Percentiles rank a stretch among this genome's conserved stretches.
phyloP scores from a whole-genome alignment of 129 eudicot species.

The Dittrichia graveolens region DNA sequence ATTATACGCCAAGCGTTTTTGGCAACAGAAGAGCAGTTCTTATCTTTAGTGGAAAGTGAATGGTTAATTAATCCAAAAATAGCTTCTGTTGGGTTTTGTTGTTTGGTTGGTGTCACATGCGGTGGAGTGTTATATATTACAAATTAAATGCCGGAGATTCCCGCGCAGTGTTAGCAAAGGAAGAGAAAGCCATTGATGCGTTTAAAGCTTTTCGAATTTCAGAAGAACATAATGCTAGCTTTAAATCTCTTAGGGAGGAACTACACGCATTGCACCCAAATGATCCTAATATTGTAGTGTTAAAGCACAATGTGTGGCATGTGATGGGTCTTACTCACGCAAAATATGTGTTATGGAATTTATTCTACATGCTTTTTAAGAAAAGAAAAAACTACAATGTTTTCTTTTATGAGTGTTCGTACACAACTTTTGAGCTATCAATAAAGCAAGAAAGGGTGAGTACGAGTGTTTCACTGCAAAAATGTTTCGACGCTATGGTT shows the following conservation, averaged over 20 bases:
- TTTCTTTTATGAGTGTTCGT: too few relatives aligned
- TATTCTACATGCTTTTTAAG: not conserved
- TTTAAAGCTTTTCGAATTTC: slow-evolving; percentile 56
- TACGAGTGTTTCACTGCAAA: too few relatives aligned
- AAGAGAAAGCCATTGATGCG: slow-evolving; percentile 23
- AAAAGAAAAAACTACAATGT: too few relatives aligned
- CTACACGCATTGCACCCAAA: slow-evolving; percentile 55
- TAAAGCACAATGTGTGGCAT: slow-evolving; percentile 77
- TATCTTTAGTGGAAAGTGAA: slow-evolving; percentile 21
- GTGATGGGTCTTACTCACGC: slow-evolving; percentile 75
- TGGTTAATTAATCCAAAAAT: slow-evolving; percentile 41
- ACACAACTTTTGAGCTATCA: slow-evolving; percentile 6
- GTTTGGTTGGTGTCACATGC: slow-evolving; percentile 65
- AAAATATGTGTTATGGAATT: not conserved
- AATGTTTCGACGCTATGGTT: too few relatives aligned
- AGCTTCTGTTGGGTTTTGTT: slow-evolving; percentile 74
- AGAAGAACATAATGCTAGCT: slow-evolving; percentile 61
- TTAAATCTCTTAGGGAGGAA: slow-evolving; percentile 56
- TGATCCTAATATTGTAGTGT: slow-evolving; percentile 58
- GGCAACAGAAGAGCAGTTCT: slow-evolving; percentile 25
- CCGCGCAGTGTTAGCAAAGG: slow-evolving; percentile 59
- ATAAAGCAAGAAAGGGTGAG: not conserved
- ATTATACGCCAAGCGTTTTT: slow-evolving; percentile 52
- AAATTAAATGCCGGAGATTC: slow-evolving; percentile 79
- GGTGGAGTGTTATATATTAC: slow-evolving; percentile 57